phyloP scores from a whole-genome alignment of 2,329 filamentous ascomycete genomes.

The Emergomyces africanus region DNA sequence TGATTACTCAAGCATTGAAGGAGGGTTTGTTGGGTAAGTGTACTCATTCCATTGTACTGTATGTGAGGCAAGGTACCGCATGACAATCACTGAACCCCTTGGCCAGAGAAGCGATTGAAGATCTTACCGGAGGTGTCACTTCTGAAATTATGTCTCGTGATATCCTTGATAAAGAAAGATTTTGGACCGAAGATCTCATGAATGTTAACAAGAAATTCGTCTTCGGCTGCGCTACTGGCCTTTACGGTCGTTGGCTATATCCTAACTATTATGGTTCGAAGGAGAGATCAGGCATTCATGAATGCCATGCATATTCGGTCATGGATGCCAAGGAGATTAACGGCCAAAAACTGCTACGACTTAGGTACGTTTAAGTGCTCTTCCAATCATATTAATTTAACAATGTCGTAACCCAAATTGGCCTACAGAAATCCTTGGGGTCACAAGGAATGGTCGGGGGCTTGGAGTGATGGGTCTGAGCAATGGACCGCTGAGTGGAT shows the following conservation, averaged over 20 bases:
- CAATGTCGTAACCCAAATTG: not conserved
- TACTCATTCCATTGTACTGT: slow-evolving; percentile 2
- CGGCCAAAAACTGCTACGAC: slow-evolving; percentile 49
- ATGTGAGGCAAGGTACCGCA: not conserved
- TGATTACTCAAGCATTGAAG: slow-evolving; percentile 62
- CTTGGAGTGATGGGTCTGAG: slow-evolving; percentile 71
- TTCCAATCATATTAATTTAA: not conserved
- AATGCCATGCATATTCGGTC: slow-evolving; percentile 45
- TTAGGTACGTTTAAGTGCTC: slow-evolving; percentile 34
- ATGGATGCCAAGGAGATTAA: slow-evolving; percentile 49
- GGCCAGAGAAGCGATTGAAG: slow-evolving; percentile 43
- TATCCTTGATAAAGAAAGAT: slow-evolving; percentile 55
- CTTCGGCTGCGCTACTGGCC: slow-evolving; percentile 35
- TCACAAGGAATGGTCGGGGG: slow-evolving; percentile 64
- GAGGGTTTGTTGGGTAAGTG: slow-evolving; percentile 54
- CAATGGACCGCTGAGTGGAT: slow-evolving; percentile 77
- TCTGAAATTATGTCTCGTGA: slow-evolving; percentile 34
- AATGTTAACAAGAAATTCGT: slow-evolving; percentile 67
- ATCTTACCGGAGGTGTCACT: slow-evolving; percentile 42
- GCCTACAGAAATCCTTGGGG: slow-evolving; percentile 64
- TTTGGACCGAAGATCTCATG: slow-evolving; percentile 71
- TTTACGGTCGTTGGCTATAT: slow-evolving; percentile 34
- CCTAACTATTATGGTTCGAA: slow-evolving; percentile 22
- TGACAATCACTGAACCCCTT: slow-evolving; percentile 7
- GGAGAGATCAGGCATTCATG: slow-evolving; percentile 30